Evolutionary conservation across 1,284 basidiomycete species (phyloP).

Genomic region (Tilletia horrida): DNA sequence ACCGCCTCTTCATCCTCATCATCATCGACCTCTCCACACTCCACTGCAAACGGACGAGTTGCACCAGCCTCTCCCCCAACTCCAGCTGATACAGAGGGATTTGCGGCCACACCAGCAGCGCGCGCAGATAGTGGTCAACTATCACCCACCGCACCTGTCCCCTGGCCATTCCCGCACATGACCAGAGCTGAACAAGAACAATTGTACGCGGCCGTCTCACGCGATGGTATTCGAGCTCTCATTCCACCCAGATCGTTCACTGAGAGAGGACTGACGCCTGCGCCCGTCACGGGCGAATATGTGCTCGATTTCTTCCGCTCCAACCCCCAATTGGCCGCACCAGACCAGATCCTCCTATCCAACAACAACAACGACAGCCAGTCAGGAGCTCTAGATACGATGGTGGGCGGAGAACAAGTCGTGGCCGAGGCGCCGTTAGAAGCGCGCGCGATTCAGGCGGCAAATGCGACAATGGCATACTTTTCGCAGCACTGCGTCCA

Average conservation of each 20-base stretch:
- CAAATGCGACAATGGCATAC: conserved; percentile 16
- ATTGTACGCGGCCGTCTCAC: conserved; percentile 33
- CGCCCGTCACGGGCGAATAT: conserved; percentile 7
- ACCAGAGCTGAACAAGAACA: conserved; percentile 16
- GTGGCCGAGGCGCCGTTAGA: background rate
- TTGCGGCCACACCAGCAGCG: too few species aligned
- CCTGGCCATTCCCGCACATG: conserved; percentile 32
- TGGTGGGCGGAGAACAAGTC: background rate
- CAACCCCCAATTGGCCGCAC: background rate
- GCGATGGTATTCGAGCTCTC: conserved; percentile 41
- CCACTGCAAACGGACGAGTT: background rate
- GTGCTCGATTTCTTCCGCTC: conserved; percentile 12
- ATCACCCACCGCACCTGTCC: conserved; percentile 6
- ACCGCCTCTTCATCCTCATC: background rate
- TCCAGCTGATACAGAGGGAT: too few species aligned
- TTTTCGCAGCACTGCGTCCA: background rate
- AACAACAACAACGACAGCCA: background rate
- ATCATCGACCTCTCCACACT: background rate
- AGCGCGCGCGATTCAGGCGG: conserved; percentile 6
- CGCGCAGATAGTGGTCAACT: too few species aligned
- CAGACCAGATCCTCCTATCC: background rate
- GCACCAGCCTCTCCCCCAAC: conserved; percentile 29
- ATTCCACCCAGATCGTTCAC: conserved; percentile 19
- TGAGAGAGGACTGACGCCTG: background rate
- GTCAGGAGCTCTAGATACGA: background rate